Evolutionary conservation across 2,329 filamentous ascomycete genomes (phyloP).

Genomic region (Aspergillus pseudoviridinutans): DNA sequence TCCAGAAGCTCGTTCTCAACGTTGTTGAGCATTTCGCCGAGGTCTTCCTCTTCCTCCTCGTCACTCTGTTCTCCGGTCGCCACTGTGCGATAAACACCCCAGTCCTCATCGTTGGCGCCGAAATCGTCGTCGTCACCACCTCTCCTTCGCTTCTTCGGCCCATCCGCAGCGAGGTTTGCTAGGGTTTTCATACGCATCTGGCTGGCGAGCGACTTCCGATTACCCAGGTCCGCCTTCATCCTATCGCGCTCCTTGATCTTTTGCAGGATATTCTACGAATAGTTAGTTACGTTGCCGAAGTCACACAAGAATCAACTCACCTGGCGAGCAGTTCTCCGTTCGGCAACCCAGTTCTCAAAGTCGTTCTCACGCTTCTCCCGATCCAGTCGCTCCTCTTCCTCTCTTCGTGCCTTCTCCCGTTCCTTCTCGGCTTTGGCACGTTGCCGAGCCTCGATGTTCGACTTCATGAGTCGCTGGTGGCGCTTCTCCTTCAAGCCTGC

Average conservation of each 20-base stretch:
- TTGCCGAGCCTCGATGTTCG: constrained; percentile 86
- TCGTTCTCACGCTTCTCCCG: constrained; percentile 78
- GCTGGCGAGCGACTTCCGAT: constrained; percentile 91
- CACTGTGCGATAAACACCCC: constrained; percentile 93
- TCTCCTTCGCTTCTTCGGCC: constrained; percentile 76
- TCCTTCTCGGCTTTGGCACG: constrained; percentile 97
- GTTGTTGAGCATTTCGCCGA: constrained; percentile 65
- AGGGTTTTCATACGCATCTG: constrained; percentile 99
- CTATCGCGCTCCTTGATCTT: constrained; percentile 92
- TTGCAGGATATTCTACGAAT: constrained; percentile 60
- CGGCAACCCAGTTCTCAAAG: constrained; percentile 80
- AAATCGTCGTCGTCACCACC: constrained; percentile 95
- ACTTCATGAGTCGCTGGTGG: constrained; percentile 88
- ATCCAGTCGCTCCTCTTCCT: constrained; percentile 79
- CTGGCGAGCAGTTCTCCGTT: constrained; percentile 69
- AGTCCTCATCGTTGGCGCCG: constrained; percentile 94
- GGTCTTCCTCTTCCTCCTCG: constrained; percentile 89
- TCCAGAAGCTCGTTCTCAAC: constrained; percentile 82
- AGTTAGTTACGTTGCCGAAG: constrained; percentile 11
- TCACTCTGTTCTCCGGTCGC: constrained; percentile 75
- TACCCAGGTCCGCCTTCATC: constrained; percentile 89
- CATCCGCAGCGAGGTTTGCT: constrained; percentile 89
- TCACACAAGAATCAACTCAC: constrained; percentile 21
- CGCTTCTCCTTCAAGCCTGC: constrained; percentile 87
- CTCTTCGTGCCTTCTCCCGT: constrained; percentile 77